Evolutionary conservation across 805 yeast genomes (phyloP), one percentile per base, ranked within the genome.

Genomic region (Lipomyces anomalus): DNA sequence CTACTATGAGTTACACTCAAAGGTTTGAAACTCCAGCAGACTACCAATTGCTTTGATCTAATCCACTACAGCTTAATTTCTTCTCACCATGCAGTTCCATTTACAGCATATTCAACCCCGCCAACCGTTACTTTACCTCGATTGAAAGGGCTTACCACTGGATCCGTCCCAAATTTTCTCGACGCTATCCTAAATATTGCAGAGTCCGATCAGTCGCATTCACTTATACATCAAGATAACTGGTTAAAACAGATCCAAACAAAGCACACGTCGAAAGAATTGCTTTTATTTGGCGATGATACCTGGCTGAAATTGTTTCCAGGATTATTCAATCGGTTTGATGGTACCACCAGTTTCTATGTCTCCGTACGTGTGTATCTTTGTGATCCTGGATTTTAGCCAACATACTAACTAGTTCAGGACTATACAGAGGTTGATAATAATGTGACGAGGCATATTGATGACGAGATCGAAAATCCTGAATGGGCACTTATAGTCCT

Each of bases 41-140:
- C 6, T n/a, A n/a, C 7, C 34, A 7, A 16, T 16, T 16, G 44
- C 3, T 7, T 20, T 9, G 3, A 5, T 21, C 4, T 18, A 11
- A 17, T 5, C 13, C 16, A 5, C 17, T 21, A 9, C 22, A 52
- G 53, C 17, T 46, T 89, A 46, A 67, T 90, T 6, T 72, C 75
- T 42, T 55, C 70, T 0, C 94, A 95, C 7, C 57, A 71, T 29
- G 97, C 92, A 0, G 58, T 89, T 40, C 96, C 96, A 0, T 89
- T 79, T 63, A 92, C 98, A 0, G 95, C 95, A 0, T 84, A 72
- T 61, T 82, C 96, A 1, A 84, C 84, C 53, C 97, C 98, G 1
- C 98, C 98, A 2, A 92, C 98, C 0, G 98, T 92, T 6, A 92
- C 98, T 0, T 68, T 92, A 32, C 98, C 98, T 0, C 74, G 98